Evolutionary conservation across 1,284 basidiomycete species (phyloP).

Genomic region (Cystobasidium sp.): DNA sequence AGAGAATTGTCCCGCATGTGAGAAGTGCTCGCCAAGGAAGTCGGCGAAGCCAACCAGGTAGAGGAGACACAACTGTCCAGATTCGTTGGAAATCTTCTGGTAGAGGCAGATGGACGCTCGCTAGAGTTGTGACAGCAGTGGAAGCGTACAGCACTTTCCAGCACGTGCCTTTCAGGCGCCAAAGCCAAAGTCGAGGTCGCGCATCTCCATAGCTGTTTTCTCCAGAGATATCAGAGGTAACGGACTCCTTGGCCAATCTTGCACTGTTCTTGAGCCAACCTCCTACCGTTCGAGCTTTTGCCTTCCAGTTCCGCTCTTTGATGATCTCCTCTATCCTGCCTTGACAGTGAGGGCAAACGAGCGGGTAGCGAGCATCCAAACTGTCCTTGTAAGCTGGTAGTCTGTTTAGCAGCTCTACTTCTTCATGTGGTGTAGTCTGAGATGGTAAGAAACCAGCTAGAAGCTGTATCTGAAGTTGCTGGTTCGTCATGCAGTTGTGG

Average conservation of each 20-base stretch:
- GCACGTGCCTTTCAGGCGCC: constrained; percentile 43
- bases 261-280: constrained; percentile 45
- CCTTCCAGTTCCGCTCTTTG: constrained; percentile 74
- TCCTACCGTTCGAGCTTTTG: constrained; percentile 71
- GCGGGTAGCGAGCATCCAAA: constrained; percentile 79
- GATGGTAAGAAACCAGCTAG: constrained; percentile 81
- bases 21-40: neutral
- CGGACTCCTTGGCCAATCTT: neutral
- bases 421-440: constrained; percentile 33
- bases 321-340: constrained; percentile 80
- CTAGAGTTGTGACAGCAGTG: neutral
- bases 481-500: constrained; percentile 83
- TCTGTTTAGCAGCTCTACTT: constrained; percentile 65
- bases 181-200: constrained; percentile 27
- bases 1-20: constrained; percentile 40
- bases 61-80: neutral
- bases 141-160: constrained; percentile 33
- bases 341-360: constrained; percentile 74
- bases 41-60: neutral
- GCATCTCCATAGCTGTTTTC: neutral
- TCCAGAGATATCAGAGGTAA: neutral
- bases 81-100: neutral
- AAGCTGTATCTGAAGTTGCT: constrained; percentile 80
- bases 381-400: constrained; percentile 74
- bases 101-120: neutral